Conservation (phyloP, 495 filamentous ascomycete species). For the Lindgomyces ingoldianus region DNA sequence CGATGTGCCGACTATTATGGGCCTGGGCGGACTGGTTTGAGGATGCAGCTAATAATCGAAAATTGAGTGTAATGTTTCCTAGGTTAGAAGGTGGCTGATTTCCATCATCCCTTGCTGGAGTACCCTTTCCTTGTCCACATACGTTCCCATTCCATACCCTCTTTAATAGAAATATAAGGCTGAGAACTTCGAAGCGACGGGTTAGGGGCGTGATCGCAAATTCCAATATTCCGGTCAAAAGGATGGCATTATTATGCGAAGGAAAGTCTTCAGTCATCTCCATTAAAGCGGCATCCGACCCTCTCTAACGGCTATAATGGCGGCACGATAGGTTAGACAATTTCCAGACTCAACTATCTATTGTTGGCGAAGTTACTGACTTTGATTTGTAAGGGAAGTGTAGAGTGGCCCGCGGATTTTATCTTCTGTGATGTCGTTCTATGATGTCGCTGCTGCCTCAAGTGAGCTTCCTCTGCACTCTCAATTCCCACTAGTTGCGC, state of each 20-base stretch:
- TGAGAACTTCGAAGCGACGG: constrained; percentile 6
- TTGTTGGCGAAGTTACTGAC: background rate
- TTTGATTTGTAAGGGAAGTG: background rate
- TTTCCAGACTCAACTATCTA: too few relatives aligned
- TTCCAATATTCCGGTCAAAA: constrained; percentile 24
- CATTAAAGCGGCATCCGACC: too few relatives aligned
- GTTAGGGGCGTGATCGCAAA: constrained; percentile 21
- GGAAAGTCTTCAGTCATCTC: too few relatives aligned
- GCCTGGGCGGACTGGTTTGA: constrained; percentile 56
- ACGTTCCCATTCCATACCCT: constrained; percentile 14
- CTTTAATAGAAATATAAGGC: constrained; percentile 13
- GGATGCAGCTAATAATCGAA: constrained; percentile 51
- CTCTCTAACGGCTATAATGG: too few relatives aligned
- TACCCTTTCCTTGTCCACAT: background rate
- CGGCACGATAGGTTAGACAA: too few relatives aligned
- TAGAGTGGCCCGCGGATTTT: constrained; percentile 9
- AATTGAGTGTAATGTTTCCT: constrained; percentile 10
- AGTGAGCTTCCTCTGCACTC: constrained; percentile 70
- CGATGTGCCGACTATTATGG: constrained; percentile 60
- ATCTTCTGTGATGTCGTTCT: constrained; percentile 13
- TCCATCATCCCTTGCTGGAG: constrained; percentile 24
- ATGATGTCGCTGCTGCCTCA: constrained; percentile 51
- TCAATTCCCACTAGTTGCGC: constrained; percentile 74
- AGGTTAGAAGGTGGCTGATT: constrained; percentile 24
- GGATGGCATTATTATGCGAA: constrained; percentile 16